Evolutionary conservation across 2,329 filamentous ascomycete species (phyloP), one percentile per base, ranked within the genome.

Genomic region (Colletotrichum sp.): DNA sequence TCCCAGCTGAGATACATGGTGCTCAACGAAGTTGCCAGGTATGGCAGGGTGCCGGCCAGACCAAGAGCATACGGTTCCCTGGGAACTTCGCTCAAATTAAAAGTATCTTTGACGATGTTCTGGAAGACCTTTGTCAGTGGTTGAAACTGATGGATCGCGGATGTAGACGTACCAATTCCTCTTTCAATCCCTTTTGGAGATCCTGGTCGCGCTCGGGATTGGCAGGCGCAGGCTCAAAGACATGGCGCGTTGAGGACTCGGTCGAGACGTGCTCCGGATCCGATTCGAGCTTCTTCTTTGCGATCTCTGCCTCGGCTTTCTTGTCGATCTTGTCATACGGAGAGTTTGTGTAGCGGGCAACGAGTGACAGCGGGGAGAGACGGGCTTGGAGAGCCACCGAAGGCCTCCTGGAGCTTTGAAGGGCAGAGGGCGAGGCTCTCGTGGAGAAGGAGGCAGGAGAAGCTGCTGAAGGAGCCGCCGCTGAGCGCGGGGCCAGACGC

Each of bases 1-100:
- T 97, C 93, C 90, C 93, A 98, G 4, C 95, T 92, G 52, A 98
- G 92, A 83, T 93, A 96, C 70, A 98, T 90, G 1, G 96, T 98
- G 39, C 95, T 92, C 5, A 96, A 82, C 1, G 96, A 98, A 6
- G 96, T 98, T 57, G 90, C 94, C 12, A 98, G 88, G 85, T 98
- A 98, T 62, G 97, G 95, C 7, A 98, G 81, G 2, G 98, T 93
- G 81, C 95, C 96, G 7, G 94, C 94, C 75, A 95, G 88, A 72
- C 94, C 94, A 59, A 96, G 89, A 74, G 90, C 88, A 65, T 93
- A 89, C 26, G 93, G 91, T 82, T 95, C 92, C 80, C 88, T 91
- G 9, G 94, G 94, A 6, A 95, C 93, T 3, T 87, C 86, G 39
- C 84, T 82, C 44, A 96, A 88, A 24, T 89, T 90, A 81, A 96